Conservation (phyloP, 2,329 filamentous ascomycete species). For the Paramyrothecium roridum region DNA sequence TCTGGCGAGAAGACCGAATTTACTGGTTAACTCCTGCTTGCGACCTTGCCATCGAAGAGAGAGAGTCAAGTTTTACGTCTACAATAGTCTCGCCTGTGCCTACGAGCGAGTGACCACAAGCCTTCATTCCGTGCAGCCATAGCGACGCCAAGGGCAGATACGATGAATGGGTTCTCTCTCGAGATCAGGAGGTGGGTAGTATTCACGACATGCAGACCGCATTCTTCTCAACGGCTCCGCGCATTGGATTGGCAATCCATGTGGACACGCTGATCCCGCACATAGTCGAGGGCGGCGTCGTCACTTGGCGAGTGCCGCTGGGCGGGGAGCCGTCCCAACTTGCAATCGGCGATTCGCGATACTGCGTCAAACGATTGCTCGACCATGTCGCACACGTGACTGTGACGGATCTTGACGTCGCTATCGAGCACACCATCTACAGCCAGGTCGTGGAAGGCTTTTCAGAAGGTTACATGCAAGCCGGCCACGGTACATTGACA, state of each 20-base stretch:
- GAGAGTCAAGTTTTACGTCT: slow-evolving; percentile 38
- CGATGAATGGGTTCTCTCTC: slow-evolving; percentile 39
- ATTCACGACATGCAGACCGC: slow-evolving; percentile 25
- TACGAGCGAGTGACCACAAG: slow-evolving; percentile 43
- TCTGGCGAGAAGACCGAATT: slow-evolving; percentile 8
- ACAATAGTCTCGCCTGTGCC: slow-evolving; percentile 45
- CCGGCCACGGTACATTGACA: slow-evolving; percentile 36
- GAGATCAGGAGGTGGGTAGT: slow-evolving; percentile 14
- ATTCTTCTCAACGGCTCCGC: slow-evolving; percentile 40
- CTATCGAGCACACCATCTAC: slow-evolving; percentile 37
- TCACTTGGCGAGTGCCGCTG: slow-evolving; percentile 39
- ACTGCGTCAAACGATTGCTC: slow-evolving; percentile 45
- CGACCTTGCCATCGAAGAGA: background rate
- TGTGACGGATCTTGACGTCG: slow-evolving; percentile 41
- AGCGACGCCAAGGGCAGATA: slow-evolving; percentile 45
- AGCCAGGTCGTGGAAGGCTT: slow-evolving; percentile 36
- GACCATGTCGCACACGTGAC: slow-evolving; percentile 37
- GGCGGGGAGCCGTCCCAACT: slow-evolving; percentile 33
- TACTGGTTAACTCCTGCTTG: background rate
- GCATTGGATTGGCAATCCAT: slow-evolving; percentile 41
- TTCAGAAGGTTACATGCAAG: slow-evolving; percentile 37
- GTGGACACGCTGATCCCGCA: slow-evolving; percentile 34
- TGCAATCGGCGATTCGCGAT: slow-evolving; percentile 41
- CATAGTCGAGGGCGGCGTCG: slow-evolving; percentile 11
- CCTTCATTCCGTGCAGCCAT: slow-evolving; percentile 44